These are phyloP conservation scores for Plicaturopsis crispa DNA, from an alignment of 768 basidiomycete genomes.

Conservation along the genomic window DNA sequence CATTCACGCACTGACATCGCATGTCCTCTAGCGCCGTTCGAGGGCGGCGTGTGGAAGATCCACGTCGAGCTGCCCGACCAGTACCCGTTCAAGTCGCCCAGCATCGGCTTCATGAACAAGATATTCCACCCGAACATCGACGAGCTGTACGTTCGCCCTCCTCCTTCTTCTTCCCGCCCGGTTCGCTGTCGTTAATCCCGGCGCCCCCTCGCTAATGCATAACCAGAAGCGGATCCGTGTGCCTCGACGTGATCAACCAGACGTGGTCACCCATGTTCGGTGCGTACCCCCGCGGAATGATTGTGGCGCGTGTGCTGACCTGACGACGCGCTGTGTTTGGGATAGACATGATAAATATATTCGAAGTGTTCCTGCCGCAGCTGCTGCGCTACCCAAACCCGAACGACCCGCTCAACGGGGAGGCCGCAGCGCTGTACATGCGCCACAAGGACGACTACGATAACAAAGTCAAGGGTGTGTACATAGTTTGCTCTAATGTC, in stretches of 20 bases:
- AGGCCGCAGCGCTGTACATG: slow-evolving; percentile 96
- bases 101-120: slow-evolving; percentile 99
- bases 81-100: slow-evolving; percentile 98
- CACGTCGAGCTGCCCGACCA: slow-evolving; percentile 98
- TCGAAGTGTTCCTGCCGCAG: slow-evolving; percentile 97
- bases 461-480: slow-evolving; percentile 81
- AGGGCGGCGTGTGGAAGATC: slow-evolving; percentile 98
- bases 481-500: not conserved
- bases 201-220: slow-evolving; percentile 7
- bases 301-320: not conserved
- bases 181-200: slow-evolving; percentile 7
- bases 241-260: slow-evolving; percentile 97
- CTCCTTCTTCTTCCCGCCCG: slow-evolving; percentile 3
- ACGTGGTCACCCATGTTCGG: slow-evolving; percentile 99
- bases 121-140: slow-evolving; percentile 99
- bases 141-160: slow-evolving; percentile 70
- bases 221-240: slow-evolving; percentile 89
- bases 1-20: slow-evolving; percentile 1
- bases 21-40: slow-evolving; percentile 74
- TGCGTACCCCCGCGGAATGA: slow-evolving; percentile 33
- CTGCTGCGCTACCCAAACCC: slow-evolving; percentile 97
- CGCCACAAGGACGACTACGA: slow-evolving; percentile 96
- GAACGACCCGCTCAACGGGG: slow-evolving; percentile 95
- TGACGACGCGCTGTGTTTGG: slow-evolving; percentile 1
- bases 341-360: slow-evolving; percentile 98